Evolutionary conservation across 768 basidiomycete genomes (phyloP).

Genomic region (Peribolospora kevripleyi): DNA sequence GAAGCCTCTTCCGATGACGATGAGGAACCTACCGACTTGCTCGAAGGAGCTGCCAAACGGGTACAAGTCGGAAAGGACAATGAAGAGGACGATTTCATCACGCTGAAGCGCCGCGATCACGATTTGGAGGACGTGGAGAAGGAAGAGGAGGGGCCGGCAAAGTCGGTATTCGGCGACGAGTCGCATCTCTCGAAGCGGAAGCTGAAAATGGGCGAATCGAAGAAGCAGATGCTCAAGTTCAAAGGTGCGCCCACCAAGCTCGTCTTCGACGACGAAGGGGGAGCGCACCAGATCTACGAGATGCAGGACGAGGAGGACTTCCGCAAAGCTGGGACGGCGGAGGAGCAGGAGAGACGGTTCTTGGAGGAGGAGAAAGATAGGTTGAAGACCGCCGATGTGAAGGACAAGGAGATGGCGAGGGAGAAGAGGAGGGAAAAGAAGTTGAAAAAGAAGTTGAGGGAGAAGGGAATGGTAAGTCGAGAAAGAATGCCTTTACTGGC

Average conservation of each 20-base stretch:
- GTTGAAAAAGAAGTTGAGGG: slow-evolving; percentile 42
- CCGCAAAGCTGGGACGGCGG: slow-evolving; percentile 34
- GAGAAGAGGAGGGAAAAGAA: slow-evolving; percentile 83
- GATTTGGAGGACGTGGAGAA: slow-evolving; percentile 27
- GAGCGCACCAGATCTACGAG: slow-evolving; percentile 58
- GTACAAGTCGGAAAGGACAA: slow-evolving; percentile 14
- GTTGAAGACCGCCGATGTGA: slow-evolving; percentile 42
- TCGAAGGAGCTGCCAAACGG: neutral
- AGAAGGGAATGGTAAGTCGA: slow-evolving; percentile 18
- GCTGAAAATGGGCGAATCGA: slow-evolving; percentile 43
- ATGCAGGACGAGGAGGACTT: slow-evolving; percentile 46
- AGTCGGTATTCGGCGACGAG: slow-evolving; percentile 18
- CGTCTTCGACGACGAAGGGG: slow-evolving; percentile 71
- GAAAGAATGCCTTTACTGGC: neutral
- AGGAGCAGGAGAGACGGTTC: slow-evolving; percentile 42
- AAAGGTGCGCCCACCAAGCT: slow-evolving; percentile 44
- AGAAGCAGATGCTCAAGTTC: slow-evolving; percentile 40
- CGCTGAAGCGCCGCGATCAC: slow-evolving; percentile 76
- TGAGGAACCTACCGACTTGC: slow-evolving; percentile 16
- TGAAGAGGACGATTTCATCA: slow-evolving; percentile 63
- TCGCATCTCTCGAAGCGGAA: slow-evolving; percentile 65
- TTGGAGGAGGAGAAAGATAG: slow-evolving; percentile 46
- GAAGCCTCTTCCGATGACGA: slow-evolving; percentile 11
- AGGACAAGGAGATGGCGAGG: slow-evolving; percentile 58
- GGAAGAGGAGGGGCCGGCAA: slow-evolving; percentile 12